Conservation (phyloP, 352 stramenopile species). For the Globisporangium ultimum region DNA sequence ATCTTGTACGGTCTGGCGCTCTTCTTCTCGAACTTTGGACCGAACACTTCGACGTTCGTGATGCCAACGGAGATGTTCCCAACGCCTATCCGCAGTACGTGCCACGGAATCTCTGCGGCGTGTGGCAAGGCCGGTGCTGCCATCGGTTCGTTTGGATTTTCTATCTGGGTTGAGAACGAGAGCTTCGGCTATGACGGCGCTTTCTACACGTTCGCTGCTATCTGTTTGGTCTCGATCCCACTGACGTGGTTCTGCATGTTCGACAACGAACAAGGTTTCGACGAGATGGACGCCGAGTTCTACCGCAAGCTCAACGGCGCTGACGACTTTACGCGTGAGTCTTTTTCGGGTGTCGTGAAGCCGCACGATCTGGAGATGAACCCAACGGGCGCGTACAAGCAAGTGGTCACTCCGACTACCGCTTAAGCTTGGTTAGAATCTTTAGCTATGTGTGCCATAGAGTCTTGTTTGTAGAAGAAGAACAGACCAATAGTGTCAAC, state of each 20-base stretch:
- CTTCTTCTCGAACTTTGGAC: slow-evolving; percentile 86
- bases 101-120: too few species aligned
- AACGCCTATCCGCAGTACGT: slow-evolving; percentile 14
- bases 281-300: slow-evolving; percentile 57
- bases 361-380: not conserved
- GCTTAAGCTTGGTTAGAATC: too few species aligned
- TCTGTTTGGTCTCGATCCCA: slow-evolving; percentile 41
- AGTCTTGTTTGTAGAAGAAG: too few species aligned
- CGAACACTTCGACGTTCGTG: slow-evolving; percentile 87
- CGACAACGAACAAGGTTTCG: slow-evolving; percentile 43
- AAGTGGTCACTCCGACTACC: too few species aligned
- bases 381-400: not conserved
- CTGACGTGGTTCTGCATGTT: slow-evolving; percentile 62
- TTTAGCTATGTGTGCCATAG: too few species aligned
- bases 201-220: slow-evolving; percentile 42
- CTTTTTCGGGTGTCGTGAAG: too few species aligned
- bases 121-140: too few species aligned
- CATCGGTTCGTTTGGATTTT: too few species aligned
- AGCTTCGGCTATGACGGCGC: too few species aligned
- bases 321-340: slow-evolving; percentile 24
- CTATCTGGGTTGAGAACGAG: too few species aligned
- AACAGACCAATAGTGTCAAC: too few species aligned
- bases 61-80: slow-evolving; percentile 82
- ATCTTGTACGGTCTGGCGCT: slow-evolving; percentile 68
- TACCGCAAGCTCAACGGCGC: slow-evolving; percentile 32